Percentiles rank a stretch among this genome's conserved stretches.
phyloP scores from a whole-genome alignment of 176 grass and related monocot species.

The Poa annua region DNA sequence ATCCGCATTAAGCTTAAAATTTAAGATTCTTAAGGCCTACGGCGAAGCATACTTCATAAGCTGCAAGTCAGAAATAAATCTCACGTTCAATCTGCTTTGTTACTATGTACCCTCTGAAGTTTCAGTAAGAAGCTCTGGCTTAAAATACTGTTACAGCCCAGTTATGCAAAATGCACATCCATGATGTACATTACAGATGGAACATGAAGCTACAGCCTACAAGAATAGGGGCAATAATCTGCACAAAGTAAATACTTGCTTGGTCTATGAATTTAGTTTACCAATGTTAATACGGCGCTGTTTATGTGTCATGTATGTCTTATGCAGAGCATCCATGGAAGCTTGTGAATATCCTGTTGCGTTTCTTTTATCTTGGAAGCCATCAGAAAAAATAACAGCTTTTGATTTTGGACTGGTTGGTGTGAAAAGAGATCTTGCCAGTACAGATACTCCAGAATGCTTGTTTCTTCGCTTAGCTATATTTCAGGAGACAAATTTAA shows the following conservation, averaged over 20 bases:
- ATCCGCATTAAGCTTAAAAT: neutral
- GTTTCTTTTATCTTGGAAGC: slow-evolving; percentile 34
- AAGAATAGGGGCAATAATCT: neutral
- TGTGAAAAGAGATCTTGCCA: slow-evolving; percentile 75
- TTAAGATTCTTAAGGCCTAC: neutral
- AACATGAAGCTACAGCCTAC: neutral
- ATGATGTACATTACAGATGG: neutral
- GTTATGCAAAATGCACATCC: slow-evolving; percentile 6
- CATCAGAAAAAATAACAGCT: slow-evolving; percentile 41
- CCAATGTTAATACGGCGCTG: slow-evolving; percentile 55
- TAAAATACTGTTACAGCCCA: neutral
- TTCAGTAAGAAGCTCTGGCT: neutral
- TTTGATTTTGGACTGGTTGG: slow-evolving; percentile 44
- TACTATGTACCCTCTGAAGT: neutral
- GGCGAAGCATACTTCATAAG: slow-evolving; percentile 14
- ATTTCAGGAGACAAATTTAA: slow-evolving; percentile 34
- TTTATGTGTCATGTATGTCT: slow-evolving; percentile 47
- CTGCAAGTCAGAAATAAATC: neutral
- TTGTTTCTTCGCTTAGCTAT: slow-evolving; percentile 60
- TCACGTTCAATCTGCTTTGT: neutral
- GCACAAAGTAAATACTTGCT: slow-evolving; percentile 8
- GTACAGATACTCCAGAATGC: slow-evolving; percentile 56
- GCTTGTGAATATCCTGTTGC: slow-evolving; percentile 25
- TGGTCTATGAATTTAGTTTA: slow-evolving; percentile 25
- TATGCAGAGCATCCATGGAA: slow-evolving; percentile 52